A percentile compares a stretch with the other conserved stretches of the same genome.
These are phyloP conservation scores for Geotrichum macrosporum DNA, from an alignment of 1,139 yeast species.

Conservation along the genomic window DNA sequence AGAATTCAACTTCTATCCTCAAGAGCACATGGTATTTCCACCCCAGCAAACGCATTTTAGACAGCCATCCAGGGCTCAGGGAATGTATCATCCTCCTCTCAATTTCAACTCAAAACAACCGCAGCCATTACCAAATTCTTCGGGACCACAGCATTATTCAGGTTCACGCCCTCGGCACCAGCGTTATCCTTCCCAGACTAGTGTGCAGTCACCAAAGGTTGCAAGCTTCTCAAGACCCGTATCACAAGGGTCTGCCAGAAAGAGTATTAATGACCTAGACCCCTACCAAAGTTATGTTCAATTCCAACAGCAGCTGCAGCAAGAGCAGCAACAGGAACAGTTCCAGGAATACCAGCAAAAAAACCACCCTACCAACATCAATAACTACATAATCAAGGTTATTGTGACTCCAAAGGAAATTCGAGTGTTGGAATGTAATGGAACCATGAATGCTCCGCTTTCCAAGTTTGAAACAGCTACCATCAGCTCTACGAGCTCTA, in stretches of 20 bases:
- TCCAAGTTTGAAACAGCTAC: constrained; percentile 2
- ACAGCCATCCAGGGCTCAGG: too few relatives aligned
- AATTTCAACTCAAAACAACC: too few relatives aligned
- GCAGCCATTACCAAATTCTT: too few relatives aligned
- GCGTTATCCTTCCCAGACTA: too few relatives aligned
- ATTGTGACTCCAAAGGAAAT: constrained; percentile 15
- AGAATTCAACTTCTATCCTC: not conserved
- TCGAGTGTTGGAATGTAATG: constrained; percentile 6
- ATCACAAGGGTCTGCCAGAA: not conserved
- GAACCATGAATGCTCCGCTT: too few relatives aligned
- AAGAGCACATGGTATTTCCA: too few relatives aligned
- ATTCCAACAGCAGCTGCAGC: not conserved
- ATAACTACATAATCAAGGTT: constrained; percentile 13
- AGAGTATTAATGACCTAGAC: not conserved
- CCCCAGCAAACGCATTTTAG: too few relatives aligned
- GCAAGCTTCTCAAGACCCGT: not conserved
- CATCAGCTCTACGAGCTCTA: constrained; percentile 8
- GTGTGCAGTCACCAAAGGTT: not conserved
- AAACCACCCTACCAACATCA: constrained; percentile 8
- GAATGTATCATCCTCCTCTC: too few relatives aligned
- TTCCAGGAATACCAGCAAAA: constrained; percentile 8
- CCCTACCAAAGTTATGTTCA: not conserved
- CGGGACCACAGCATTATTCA: too few relatives aligned
- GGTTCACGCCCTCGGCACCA: too few relatives aligned
- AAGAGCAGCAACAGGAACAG: not conserved